Conservation (phyloP, 176 grass and related monocot genomes). For the Urochloa ruziziensis region DNA sequence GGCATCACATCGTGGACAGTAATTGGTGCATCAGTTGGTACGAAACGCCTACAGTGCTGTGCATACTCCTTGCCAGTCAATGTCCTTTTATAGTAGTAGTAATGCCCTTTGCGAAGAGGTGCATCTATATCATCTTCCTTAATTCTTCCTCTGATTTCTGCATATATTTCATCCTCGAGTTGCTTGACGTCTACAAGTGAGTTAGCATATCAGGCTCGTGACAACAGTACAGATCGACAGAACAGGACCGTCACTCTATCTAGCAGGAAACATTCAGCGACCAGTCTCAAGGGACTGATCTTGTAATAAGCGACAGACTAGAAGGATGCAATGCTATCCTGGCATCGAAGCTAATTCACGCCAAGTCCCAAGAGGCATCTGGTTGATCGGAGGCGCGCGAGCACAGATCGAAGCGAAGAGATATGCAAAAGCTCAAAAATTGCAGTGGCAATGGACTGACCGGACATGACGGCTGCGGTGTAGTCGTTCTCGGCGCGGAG, state of each 20-base stretch:
- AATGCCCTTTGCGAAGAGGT: slow-evolving; percentile 51
- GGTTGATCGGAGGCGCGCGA: too few species aligned
- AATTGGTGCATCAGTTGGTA: slow-evolving; percentile 36
- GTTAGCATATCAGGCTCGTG: background rate
- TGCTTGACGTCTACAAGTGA: slow-evolving; percentile 65
- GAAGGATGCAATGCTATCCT: too few species aligned
- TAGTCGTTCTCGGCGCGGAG: slow-evolving; percentile 81
- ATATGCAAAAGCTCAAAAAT: too few species aligned
- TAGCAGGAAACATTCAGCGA: background rate
- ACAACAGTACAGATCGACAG: too few species aligned
- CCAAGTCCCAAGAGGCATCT: too few species aligned
- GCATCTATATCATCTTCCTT: slow-evolving; percentile 78
- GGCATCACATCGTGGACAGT: slow-evolving; percentile 76
- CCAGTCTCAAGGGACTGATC: background rate
- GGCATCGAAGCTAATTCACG: too few species aligned
- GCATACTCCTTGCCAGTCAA: slow-evolving; percentile 79
- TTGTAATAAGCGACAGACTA: too few species aligned
- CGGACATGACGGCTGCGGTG: slow-evolving; percentile 66
- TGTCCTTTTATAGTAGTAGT: slow-evolving; percentile 87
- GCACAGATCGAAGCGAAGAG: too few species aligned
- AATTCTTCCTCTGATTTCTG: slow-evolving; percentile 86
- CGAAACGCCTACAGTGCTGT: slow-evolving; percentile 59
- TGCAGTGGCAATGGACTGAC: background rate
- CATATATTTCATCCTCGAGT: slow-evolving; percentile 65
- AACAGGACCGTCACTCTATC: background rate